Evolutionary conservation across 306 rosid species (phyloP).

Genomic region (Cicer bijugum): DNA sequence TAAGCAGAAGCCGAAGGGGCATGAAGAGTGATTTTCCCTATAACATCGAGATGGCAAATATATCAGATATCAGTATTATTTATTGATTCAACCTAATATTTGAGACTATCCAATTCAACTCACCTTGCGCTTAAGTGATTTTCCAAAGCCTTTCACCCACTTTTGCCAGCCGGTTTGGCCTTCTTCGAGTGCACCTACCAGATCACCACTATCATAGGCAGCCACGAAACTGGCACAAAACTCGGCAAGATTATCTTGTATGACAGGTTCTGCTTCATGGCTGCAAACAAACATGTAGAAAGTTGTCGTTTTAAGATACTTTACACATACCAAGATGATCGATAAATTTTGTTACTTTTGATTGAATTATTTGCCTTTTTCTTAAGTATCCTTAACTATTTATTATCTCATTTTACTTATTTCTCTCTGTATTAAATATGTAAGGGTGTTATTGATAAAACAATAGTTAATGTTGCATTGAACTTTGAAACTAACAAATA

Average conservation of each 20-base stretch:
- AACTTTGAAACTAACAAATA: no score
- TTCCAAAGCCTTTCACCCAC: slow-evolving; percentile 94
- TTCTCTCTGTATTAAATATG: no score
- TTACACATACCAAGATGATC: no score
- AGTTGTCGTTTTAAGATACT: neutral
- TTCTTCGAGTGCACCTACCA: slow-evolving; percentile 75
- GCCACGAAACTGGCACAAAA: slow-evolving; percentile 72
- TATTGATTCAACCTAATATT: neutral
- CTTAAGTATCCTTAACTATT: no score
- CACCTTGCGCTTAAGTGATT: slow-evolving; percentile 89
- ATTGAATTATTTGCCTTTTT: no score
- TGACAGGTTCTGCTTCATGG: slow-evolving; percentile 68
- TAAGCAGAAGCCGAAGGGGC: slow-evolving; percentile 87
- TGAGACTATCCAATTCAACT: slow-evolving; percentile 1
- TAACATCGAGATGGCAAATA: slow-evolving; percentile 21
- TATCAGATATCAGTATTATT: no score
- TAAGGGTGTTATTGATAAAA: no score
- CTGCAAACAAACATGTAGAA: slow-evolving; percentile 64
- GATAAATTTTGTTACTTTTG: no score
- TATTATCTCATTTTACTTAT: no score
- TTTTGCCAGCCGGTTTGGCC: slow-evolving; percentile 92
- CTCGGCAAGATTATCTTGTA: slow-evolving; percentile 77
- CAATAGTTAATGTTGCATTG: no score
- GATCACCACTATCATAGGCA: slow-evolving; percentile 83
- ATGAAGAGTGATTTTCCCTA: slow-evolving; percentile 95